phyloP scores from a whole-genome alignment of 495 filamentous ascomycete species.

The Hypoxylon subgilvum region DNA sequence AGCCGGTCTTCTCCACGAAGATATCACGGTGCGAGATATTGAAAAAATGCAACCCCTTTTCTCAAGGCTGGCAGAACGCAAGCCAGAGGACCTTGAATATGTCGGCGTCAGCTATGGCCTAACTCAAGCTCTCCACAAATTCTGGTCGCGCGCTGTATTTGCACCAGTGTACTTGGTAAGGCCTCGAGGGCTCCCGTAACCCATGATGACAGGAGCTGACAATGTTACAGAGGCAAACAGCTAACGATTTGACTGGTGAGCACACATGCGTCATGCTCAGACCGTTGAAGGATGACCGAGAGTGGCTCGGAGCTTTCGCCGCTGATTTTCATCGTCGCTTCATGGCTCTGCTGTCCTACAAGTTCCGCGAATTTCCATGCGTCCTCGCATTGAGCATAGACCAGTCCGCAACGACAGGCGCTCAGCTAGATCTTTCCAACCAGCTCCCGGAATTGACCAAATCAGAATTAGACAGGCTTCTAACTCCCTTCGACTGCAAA shows the following conservation, averaged over 20 bases:
- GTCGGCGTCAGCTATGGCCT: slow-evolving; percentile 94
- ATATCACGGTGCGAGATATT: slow-evolving; percentile 89
- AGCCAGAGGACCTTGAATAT: slow-evolving; percentile 84
- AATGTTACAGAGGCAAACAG: slow-evolving; percentile 71
- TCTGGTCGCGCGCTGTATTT: slow-evolving; percentile 88
- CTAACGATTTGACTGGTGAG: slow-evolving; percentile 95
- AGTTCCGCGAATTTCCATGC: slow-evolving; percentile 85
- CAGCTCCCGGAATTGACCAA: slow-evolving; percentile 66
- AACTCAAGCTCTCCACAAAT: slow-evolving; percentile 86
- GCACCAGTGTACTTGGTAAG: slow-evolving; percentile 79
- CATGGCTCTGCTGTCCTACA: slow-evolving; percentile 83
- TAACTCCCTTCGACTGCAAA: slow-evolving; percentile 94
- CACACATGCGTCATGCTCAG: slow-evolving; percentile 98
- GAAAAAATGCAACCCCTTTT: slow-evolving; percentile 91
- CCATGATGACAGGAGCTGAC: neutral
- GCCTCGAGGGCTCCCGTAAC: neutral
- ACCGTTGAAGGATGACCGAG: slow-evolving; percentile 70
- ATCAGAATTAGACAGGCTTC: slow-evolving; percentile 69
- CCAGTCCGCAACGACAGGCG: slow-evolving; percentile 80
- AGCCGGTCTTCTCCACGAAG: slow-evolving; percentile 76
- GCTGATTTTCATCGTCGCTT: slow-evolving; percentile 93
- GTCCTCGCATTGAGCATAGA: slow-evolving; percentile 85
- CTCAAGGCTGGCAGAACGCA: slow-evolving; percentile 82
- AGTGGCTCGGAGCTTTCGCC: slow-evolving; percentile 88
- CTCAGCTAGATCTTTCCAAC: slow-evolving; percentile 61